Evolutionary conservation across 352 stramenopile genomes (phyloP), one percentile per base, ranked within the genome.

Genomic region (Phytophthora quininea): DNA sequence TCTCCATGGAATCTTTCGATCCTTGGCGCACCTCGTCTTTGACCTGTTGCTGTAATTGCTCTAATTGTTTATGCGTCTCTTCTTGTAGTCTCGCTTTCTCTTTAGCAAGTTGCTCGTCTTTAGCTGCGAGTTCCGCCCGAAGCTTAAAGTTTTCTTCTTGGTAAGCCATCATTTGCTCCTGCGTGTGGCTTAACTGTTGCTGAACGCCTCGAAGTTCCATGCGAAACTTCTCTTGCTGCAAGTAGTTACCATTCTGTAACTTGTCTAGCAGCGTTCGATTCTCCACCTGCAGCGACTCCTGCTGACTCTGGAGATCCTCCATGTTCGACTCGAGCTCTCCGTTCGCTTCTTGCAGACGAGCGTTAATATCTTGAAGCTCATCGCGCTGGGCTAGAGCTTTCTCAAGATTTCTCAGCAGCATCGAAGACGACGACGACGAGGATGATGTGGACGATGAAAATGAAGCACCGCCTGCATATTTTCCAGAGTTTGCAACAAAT

Each of bases 221-320:
- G 10, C 82, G 79, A 48, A 89, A 90, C 42, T 90, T 89, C 45
- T 92, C 84, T 50, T 91, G 82, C 58, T 92, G 82, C 35, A 90
- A 62, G 45, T 89, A 74, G 37, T 82, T 89, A 1, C 79, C 78
- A 55, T 80, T 90, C 50, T 90, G 83, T 9, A 88, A 38, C 61
- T 90, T 90, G 61, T 92, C 82, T 10, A 92, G 58, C 38, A 92
- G 31, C 29, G 78, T 84, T 43, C 80, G 77, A 54, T 92, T 92
- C 58, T 92, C 84, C 43, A 82, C 60, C 50, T 92, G 82, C 30
- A 92, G 73, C 1, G 82, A 73, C 31, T 91, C 82, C 7, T 85
- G 75, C 46, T 89, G 80, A 19, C 65, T 79, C 53, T 88, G 74
- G 0, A 89, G 54, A 7, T 90, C 80, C 57, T 92, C 84, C 15